A percentile compares a stretch with the other conserved stretches of the same genome.
phyloP scores from a whole-genome alignment of 2,329 filamentous ascomycete species.

The Colletotrichum sp. region DNA sequence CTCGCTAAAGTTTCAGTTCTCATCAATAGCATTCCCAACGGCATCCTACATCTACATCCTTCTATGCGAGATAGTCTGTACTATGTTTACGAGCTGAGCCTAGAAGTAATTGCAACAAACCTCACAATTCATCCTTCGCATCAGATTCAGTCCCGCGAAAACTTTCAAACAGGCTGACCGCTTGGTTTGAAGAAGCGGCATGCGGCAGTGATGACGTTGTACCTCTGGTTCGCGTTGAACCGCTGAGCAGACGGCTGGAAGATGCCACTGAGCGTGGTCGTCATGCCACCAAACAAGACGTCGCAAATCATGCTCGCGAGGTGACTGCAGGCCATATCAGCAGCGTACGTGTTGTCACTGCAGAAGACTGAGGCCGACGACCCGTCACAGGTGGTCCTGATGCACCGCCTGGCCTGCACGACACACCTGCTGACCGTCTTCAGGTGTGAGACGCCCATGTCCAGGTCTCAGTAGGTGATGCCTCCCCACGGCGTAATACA shows the following conservation, averaged over 20 bases:
- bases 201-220: neutral
- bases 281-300: neutral
- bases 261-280: neutral
- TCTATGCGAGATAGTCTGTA: neutral
- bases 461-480: neutral
- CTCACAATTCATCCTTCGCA: neutral
- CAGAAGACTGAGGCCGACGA: neutral
- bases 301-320: neutral
- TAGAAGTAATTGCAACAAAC: fast-evolving
- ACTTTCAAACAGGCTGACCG: neutral
- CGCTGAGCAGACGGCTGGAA: neutral
- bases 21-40: neutral
- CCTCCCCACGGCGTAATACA: neutral
- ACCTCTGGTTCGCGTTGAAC: neutral
- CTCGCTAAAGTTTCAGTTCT: neutral
- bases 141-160: neutral
- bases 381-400: neutral
- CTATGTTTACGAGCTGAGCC: neutral
- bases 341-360: neutral
- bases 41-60: fast-evolving
- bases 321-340: neutral
- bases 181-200: neutral
- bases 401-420: neutral
- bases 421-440: neutral
- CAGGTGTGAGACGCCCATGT: neutral